phyloP scores from a whole-genome alignment of 768 basidiomycete species.

The Suillus subluteus region DNA sequence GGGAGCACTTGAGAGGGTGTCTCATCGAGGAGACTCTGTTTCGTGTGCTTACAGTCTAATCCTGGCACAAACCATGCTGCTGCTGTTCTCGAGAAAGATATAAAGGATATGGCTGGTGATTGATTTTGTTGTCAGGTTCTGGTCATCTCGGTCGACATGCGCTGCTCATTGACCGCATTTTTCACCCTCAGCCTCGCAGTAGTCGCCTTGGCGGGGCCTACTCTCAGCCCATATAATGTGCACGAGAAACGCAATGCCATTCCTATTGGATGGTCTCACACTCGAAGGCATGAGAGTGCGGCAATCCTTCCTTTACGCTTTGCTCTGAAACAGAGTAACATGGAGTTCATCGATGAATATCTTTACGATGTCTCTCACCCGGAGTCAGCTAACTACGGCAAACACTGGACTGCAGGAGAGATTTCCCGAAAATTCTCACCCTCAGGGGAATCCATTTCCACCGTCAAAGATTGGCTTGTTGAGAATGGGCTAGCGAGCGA shows the following conservation, averaged over 20 bases:
- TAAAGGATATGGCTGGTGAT: constrained; percentile 16
- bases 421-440: constrained; percentile 35
- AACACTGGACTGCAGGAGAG: constrained; percentile 34
- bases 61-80: constrained; percentile 18
- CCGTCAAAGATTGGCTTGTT: constrained; percentile 34
- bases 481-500: constrained; percentile 26
- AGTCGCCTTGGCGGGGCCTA: constrained; percentile 21
- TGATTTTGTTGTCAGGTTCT: background rate
- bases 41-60: constrained; percentile 44
- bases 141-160: background rate
- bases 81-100: background rate
- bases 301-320: constrained; percentile 32
- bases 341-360: constrained; percentile 28
- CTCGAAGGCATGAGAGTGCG: constrained; percentile 39
- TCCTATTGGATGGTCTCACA: constrained; percentile 41
- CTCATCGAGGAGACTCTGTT: constrained; percentile 52
- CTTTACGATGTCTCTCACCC: constrained; percentile 40
- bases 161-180: constrained; percentile 22
- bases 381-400: constrained; percentile 33
- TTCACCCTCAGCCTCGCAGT: constrained; percentile 23
- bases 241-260: constrained; percentile 43
- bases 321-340: constrained; percentile 36
- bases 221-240: constrained; percentile 30
- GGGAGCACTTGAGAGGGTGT: constrained; percentile 24
- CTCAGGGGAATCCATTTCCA: constrained; percentile 24